These are phyloP conservation scores for Ziziphus jujuba DNA, from an alignment of 306 rosid species.

Conservation along the genomic window DNA sequence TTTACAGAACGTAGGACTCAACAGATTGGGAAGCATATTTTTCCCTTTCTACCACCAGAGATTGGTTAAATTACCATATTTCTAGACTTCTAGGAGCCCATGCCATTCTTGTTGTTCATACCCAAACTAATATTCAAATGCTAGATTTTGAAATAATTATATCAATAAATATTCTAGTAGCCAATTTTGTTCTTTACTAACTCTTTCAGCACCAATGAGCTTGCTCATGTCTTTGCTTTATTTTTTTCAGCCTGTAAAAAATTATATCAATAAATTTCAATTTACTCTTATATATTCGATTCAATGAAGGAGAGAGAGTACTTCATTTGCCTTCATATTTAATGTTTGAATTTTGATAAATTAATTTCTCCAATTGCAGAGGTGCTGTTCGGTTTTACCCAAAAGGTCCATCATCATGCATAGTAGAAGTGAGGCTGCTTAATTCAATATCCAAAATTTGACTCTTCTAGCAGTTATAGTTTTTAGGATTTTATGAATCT, in stretches of 20 bases:
- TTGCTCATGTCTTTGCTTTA: not conserved
- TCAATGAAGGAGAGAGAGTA: not conserved
- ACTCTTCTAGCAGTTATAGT: slow-evolving; percentile 5
- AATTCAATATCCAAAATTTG: not conserved
- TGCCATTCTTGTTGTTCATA: not conserved
- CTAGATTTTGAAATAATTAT: not conserved
- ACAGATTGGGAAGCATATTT: not conserved
- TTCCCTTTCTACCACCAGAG: not conserved
- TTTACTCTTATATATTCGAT: not conserved
- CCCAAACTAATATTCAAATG: not conserved
- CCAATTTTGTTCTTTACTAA: too few species aligned
- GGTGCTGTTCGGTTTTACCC: slow-evolving; percentile 98
- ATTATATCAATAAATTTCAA: not conserved
- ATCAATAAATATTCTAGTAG: too few species aligned
- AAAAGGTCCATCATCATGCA: slow-evolving; percentile 79
- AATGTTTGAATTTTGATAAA: slow-evolving; percentile 29
- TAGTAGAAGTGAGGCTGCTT: slow-evolving; percentile 71
- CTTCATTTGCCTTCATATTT: not conserved
- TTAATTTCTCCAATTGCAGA: slow-evolving; percentile 53
- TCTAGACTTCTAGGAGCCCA: not conserved
- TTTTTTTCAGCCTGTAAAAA: too few species aligned
- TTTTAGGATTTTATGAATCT: slow-evolving; percentile 4
- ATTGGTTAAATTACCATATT: not conserved
- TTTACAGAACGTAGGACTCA: not conserved
- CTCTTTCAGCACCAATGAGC: too few species aligned